Percentiles rank a stretch among this genome's conserved stretches.
phyloP scores from a whole-genome alignment of 2,329 filamentous ascomycete genomes.

The Cladophialophora bantiana region DNA sequence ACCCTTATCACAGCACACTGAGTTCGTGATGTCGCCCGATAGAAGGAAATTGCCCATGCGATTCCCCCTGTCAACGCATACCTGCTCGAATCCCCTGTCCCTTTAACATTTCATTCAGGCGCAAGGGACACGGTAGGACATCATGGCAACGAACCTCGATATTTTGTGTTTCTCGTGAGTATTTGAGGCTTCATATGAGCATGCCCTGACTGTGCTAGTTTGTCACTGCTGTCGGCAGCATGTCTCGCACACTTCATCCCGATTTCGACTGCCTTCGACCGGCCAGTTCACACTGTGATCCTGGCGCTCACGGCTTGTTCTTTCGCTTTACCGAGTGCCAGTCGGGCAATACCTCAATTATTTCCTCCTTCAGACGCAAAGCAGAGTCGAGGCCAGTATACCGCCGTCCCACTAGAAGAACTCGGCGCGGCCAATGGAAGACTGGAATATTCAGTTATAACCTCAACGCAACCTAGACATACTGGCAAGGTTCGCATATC shows the following conservation, averaged over 20 bases:
- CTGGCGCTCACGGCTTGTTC: slow-evolving; percentile 52
- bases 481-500: slow-evolving; percentile 33
- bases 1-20: background rate
- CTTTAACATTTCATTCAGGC: slow-evolving; percentile 3
- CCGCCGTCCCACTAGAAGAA: slow-evolving; percentile 31
- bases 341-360: slow-evolving; percentile 44
- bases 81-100: background rate
- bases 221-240: slow-evolving; percentile 44
- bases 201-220: slow-evolving; percentile 37
- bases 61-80: background rate
- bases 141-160: slow-evolving; percentile 15
- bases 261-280: slow-evolving; percentile 53
- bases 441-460: slow-evolving; percentile 11
- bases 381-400: slow-evolving; percentile 21
- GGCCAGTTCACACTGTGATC: slow-evolving; percentile 54
- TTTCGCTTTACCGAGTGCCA: slow-evolving; percentile 47
- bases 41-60: slow-evolving; percentile 18
- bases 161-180: slow-evolving; percentile 30
- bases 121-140: background rate
- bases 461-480: slow-evolving; percentile 9
- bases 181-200: background rate
- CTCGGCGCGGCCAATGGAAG: slow-evolving; percentile 24
- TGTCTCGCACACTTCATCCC: slow-evolving; percentile 47
- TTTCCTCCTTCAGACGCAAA: slow-evolving; percentile 30
- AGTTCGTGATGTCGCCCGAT: slow-evolving; percentile 28